phyloP scores from a whole-genome alignment of 2,329 filamentous ascomycete genomes.

The Fusarium buharicum region DNA sequence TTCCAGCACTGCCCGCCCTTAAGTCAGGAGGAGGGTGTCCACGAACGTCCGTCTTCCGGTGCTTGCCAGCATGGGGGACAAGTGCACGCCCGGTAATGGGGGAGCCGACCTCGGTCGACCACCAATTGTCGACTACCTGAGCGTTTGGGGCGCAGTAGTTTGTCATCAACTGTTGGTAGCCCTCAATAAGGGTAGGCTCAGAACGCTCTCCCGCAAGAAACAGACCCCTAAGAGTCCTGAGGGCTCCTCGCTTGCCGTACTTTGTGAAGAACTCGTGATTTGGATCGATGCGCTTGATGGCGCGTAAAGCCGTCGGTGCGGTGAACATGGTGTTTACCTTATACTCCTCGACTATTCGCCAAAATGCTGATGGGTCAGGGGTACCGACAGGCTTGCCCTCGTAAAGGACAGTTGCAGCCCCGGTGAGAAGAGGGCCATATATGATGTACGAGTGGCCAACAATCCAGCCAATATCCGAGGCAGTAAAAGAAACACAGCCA shows the following conservation, averaged over 20 bases:
- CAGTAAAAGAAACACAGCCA: slow-evolving; percentile 78
- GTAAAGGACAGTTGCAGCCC: slow-evolving; percentile 87
- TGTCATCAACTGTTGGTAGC: slow-evolving; percentile 79
- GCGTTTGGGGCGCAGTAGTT: slow-evolving; percentile 72
- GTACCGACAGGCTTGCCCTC: slow-evolving; percentile 96
- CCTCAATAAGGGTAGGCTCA: slow-evolving; percentile 84
- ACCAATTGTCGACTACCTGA: slow-evolving; percentile 69
- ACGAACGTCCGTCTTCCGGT: slow-evolving; percentile 58
- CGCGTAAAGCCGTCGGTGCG: slow-evolving; percentile 85
- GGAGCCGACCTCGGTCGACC: slow-evolving; percentile 68
- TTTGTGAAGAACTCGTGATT: slow-evolving; percentile 72
- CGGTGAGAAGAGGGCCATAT: slow-evolving; percentile 85
- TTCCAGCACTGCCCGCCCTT: slow-evolving; percentile 88
- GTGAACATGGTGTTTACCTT: slow-evolving; percentile 87
- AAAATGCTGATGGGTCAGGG: slow-evolving; percentile 87
- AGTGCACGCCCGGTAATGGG: slow-evolving; percentile 68
- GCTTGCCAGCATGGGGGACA: slow-evolving; percentile 66
- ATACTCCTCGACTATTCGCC: slow-evolving; percentile 86
- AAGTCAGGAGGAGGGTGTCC: slow-evolving; percentile 62
- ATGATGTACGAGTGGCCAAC: slow-evolving; percentile 79
- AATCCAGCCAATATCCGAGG: slow-evolving; percentile 90
- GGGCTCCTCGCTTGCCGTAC: slow-evolving; percentile 73
- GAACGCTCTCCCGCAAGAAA: slow-evolving; percentile 92
- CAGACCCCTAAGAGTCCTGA: slow-evolving; percentile 77
- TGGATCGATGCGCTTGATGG: slow-evolving; percentile 87